Evolutionary conservation across 2,329 filamentous ascomycete genomes (phyloP), one percentile per base, ranked within the genome.

Genomic region (Ophiostoma sp.): DNA sequence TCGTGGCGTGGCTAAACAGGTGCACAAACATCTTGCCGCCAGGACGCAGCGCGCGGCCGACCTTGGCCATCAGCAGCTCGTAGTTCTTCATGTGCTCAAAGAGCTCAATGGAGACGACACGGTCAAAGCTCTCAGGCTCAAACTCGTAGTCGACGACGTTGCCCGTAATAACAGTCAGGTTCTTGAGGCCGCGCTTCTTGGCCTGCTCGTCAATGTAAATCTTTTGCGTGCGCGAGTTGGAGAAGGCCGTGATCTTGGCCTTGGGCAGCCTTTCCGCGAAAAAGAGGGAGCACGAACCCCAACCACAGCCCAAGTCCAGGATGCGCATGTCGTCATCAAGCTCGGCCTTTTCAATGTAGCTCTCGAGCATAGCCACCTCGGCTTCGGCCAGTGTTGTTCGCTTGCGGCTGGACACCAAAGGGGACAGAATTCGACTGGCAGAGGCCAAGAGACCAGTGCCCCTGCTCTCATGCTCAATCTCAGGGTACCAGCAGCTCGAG

Each of bases 81-180:
- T 93, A 92, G 80, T 93, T 93, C 80, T 93, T 93, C 90, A 93
- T 92, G 80, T 93, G 91, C 79, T 93, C 91, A 78, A 93, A 92
- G 15, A 93, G 84, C 85, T 88, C 91, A 75, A 93, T 90, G 8
- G 88, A 90, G 19, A 93, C 83, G 0, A 92, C 88, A 15, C 91
- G 85, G 79, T 93, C 91, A 77, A 89, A 93, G 5, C 79, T 82
- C 33, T 83, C 82, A 11, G 82, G 79, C 74, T 87, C 82, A 77
- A 93, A 92, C 77, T 91, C 88, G 77, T 91, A 89, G 73, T 89
- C 87, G 19, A 90, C 88, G 1, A 92, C 87, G 77, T 93, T 87
- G 28, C 90, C 90, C 0, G 90, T 92, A 74, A 92, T 86, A 74
- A 92, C 88, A 0, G 80, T 84, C 15, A 93, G 80, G 75, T 93